Evolutionary conservation across 2,329 filamentous ascomycete species (phyloP), one percentile per base, ranked within the genome.

Genomic region (Emergomyces pasteurianus): DNA sequence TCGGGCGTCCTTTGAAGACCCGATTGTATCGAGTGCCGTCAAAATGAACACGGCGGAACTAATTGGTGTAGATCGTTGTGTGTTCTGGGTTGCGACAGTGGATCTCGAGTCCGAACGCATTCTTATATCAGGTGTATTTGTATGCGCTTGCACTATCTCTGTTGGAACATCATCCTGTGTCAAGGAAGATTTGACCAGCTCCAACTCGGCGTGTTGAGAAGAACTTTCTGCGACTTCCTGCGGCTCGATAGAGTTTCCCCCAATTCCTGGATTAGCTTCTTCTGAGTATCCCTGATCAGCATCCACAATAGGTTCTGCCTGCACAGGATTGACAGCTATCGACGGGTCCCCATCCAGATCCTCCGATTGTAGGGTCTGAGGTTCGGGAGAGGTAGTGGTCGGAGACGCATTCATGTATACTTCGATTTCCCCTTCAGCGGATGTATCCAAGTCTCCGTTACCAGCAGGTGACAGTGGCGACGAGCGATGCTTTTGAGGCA

Each of bases 31-130:
- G 72, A 99, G 79, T 46, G 94, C 92, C 70, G 89, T 92, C 70
- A 95, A 86, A 69, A 99, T 90, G 73, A 99, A 99, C 69, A 96
- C 92, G 70, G 95, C 86, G 67, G 94, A 97, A 81, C 88, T 95
- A 79, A 95, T 88, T 68, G 85, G 87, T 72, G 85, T 82, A 69
- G 79, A 78, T 52, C 80, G 75, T 16, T 79, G 79, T 28, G 78
- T 78, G 38, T 74, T 75, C 43, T 79, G 78, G 12, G 79, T 80
- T 3, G 78, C 75, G 23, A 80, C 80, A 2, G 83, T 85, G 21
- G 83, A 85, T 64, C 82, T 78, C 36, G 83, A 86, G 71, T 85
- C 83, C 18, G 84, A 85, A 61, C 83, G 78, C 34, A 58, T 28
- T 55, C 60, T 55, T 55, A 40, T 67, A 26, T 58, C 52, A 34